Base-by-base conservation (phyloP, 495 filamentous ascomycete species). In the Talaromyces wortmannii region DNA sequence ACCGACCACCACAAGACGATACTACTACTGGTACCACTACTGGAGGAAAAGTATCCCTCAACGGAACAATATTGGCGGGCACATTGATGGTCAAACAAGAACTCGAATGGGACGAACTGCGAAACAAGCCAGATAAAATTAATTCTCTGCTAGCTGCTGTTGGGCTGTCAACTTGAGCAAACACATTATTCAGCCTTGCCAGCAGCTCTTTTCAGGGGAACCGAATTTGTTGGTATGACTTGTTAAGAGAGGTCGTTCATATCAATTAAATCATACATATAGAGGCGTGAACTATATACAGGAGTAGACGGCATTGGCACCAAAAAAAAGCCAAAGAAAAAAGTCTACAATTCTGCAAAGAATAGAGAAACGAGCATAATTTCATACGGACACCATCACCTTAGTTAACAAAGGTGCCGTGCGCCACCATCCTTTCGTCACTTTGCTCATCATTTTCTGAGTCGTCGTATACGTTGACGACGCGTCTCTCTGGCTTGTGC, bases 51-150 rank as follows among this genome's bases (percentile, higher is more conserved):
- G 67, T 92, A 15, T 78, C 81, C 12, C 65, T 92, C 17, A 92
- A 95, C 57, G 90, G 90, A 16, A 92, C 90, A 0, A 71, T 90
- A 48, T 70, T 95, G 16, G 90, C 83, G n/a, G 89, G 86, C 2
- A 92, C 88, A 31, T 72, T 91, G 47, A 83, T 95, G 72, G 89
- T 95, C 12, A 92, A 91, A 70, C 79, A 67, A 16, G 69, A 87
- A 61, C 73, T 66, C 13, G 87, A 92, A 70, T 92, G 86, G 86
- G 77, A 89, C 62, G 67, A 73, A 10, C 57, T 94, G 52, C 63
- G 76, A 31, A 67, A 64, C 18, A 69, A 83, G 48, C 76, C 75
- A 15, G 68, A 68, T 12, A 66, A 71, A 55, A 61, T 92, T 52
- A 63, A 67, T n/a, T 65, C 72, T 45, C 66, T 89, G 13, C 65